Base-by-base conservation (phyloP, 768 basidiomycete species). In the Trametopsis cervina region DNA sequence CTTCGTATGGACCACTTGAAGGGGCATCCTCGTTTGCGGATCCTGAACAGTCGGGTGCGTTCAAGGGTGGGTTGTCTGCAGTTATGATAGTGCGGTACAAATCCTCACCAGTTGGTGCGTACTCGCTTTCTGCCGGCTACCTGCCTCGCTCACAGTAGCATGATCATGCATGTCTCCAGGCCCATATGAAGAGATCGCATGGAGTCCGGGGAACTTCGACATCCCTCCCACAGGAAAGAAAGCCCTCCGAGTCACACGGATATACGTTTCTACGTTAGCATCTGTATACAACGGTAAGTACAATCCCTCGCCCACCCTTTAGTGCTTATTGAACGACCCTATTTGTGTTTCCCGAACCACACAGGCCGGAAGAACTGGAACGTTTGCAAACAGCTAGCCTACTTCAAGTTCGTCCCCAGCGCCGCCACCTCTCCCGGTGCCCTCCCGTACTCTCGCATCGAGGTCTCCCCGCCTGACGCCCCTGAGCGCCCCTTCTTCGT, bases 311-410 rank as follows among this genome's bases (percentile, higher is more conserved):
- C 3, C n/a, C n/a, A n/a, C n/a, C n/a, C n/a, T n/a, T n/a, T n/a
- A 5, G 17, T 20, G 17, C 25, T 38, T 38, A 20, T 39, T 21
- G 17, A 12, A n/a, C 22, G 13, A 20, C n/a, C n/a, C n/a, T n/a
- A n/a, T n/a, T n/a, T n/a, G n/a, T n/a, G 4, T 29, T 21, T 20
- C 33, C 20, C 38, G 22, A 7, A 10, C 38, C 18, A 9, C 46
- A 5, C 35, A 51, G 50, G 50, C 9, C 27, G 50, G 17, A 51
- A 40, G 25, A 46, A 51, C 24, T 51, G 50, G 50, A 51, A 46
- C 50, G 42, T 51, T 15, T 22, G 38, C 11, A 46, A 46, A 26
- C 23, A 22, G 9, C 6, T 26, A 15, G 50, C 50, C 2, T 45
- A 51, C 42, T 51, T 51, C 40, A 44, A 18, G 5, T 51, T 51